Base-by-base conservation (phyloP, 225 moss, liverwort and hornwort genomes). In the Physcomitrium patens region DNA sequence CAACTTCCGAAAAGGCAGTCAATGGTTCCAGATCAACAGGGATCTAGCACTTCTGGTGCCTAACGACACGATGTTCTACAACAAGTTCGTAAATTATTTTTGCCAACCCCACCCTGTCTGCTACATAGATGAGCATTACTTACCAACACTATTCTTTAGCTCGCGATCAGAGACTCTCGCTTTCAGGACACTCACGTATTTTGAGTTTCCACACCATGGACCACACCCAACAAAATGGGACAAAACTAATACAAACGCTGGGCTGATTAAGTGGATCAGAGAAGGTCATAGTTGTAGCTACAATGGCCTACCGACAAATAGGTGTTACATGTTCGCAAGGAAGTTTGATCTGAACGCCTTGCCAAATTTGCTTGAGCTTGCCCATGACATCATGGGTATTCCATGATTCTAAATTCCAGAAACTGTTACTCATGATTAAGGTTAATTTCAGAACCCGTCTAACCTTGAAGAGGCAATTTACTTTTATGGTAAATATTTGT, bases 81-180 rank as follows among this genome's bases (percentile, higher is more conserved):
- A 11, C 0, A 83, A 71, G 9, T 79, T 83, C 5, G 76, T 70
- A 0, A 49, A 78, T 8, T 79, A 47, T 0, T 83, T 83, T 26
- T 83, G 79, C n/a, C 41, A 20, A 3, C 70, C 49, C 1, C 12
- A 2, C 14, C 60, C 68, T 0, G 22, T 79, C 0, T 79, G 76
- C 43, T 83, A 79, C 62, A 79, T 76, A 0, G 76, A 83, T 3
- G 83, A 79, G 0, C 79, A 83, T 60, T 79, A 83, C 47, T 48
- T 83, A 8, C 83, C 71, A 0, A 83, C 76, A 0, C 18, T 79
- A 0, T 54, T 69, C 15, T 70, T 23, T 0, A 26, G 16, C 0
- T 1, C 14, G 0, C 48, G 61, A 0, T 46, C 62, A 0, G 6
- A 27, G 3, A 28, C 53, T 1, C 17, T 83, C 3, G 79, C 71